Percentiles rank a stretch among this genome's conserved stretches.
Evolutionary conservation across 495 filamentous ascomycete species (phyloP).

Genomic region (Filosporella fistucella): DNA sequence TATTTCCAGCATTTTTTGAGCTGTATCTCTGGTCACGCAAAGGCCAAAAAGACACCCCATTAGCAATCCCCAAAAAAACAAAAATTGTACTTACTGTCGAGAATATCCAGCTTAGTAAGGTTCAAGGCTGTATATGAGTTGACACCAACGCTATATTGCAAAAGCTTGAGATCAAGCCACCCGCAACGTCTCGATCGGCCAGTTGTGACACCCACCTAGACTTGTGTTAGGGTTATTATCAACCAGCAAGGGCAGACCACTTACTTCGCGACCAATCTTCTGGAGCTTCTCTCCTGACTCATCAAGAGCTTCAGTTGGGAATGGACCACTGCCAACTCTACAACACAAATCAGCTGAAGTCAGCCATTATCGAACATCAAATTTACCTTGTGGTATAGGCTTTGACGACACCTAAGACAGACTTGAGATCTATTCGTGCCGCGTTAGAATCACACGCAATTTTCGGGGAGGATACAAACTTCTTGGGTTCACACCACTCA

Average conservation of each 20-base stretch:
- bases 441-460: neutral
- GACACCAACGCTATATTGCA: conserved; percentile 64
- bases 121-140: conserved; percentile 46
- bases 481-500: conserved; percentile 16
- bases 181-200: conserved; percentile 81
- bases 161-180: conserved; percentile 86
- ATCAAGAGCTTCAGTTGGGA: conserved; percentile 78
- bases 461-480: neutral
- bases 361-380: neutral
- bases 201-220: conserved; percentile 55
- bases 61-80: neutral
- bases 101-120: conserved; percentile 84
- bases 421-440: conserved; percentile 31
- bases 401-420: conserved; percentile 83
- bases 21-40: neutral
- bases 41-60: neutral
- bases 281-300: conserved; percentile 40
- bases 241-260: neutral
- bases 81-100: conserved; percentile 47
- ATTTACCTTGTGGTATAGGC: conserved; percentile 48
- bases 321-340: conserved; percentile 72
- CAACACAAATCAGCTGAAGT: neutral
- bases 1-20: neutral
- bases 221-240: neutral
- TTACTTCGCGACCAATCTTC: conserved; percentile 32